A percentile compares a stretch with the other conserved stretches of the same genome.
These are phyloP conservation scores for Pythium aphanidermatum DNA, from an alignment of 352 stramenopile genomes.

Conservation along the genomic window DNA sequence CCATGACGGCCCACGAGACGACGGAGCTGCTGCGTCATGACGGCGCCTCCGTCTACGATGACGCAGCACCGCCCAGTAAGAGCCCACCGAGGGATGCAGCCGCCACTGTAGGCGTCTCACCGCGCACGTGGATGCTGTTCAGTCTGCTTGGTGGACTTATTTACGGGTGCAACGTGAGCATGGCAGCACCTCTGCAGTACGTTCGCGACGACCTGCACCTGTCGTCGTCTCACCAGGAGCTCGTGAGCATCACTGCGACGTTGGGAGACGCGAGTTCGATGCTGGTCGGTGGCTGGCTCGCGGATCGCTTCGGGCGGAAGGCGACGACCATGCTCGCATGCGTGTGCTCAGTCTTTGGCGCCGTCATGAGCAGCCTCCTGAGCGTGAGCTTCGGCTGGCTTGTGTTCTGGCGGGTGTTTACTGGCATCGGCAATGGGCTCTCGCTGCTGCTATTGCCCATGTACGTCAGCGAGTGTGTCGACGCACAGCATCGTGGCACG, in stretches of 20 bases:
- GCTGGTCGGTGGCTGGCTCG: conserved; percentile 62
- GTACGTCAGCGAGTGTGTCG: conserved; percentile 86
- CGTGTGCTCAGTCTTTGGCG: conserved; percentile 61
- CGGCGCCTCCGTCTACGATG: too few species aligned
- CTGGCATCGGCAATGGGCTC: conserved; percentile 76
- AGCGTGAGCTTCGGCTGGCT: conserved; percentile 57
- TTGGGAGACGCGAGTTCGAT: conserved; percentile 78
- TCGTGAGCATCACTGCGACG: conserved; percentile 71
- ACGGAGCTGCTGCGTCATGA: too few species aligned
- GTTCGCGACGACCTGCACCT: conserved; percentile 66
- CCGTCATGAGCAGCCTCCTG: conserved; percentile 42
- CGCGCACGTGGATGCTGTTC: conserved; percentile 67
- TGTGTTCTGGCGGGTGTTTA: conserved; percentile 61
- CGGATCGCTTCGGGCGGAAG: conserved; percentile 70
- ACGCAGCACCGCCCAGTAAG: too few species aligned
- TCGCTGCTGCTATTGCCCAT: conserved; percentile 84
- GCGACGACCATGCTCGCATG: conserved; percentile 68
- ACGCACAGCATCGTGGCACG: conserved; percentile 46
- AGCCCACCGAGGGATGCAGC: too few species aligned
- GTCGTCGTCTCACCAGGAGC: conserved; percentile 59
- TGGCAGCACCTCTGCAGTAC: conserved; percentile 77
- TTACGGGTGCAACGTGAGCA: conserved; percentile 84
- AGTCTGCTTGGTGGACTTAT: conserved; percentile 80
- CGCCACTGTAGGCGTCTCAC: conserved; percentile 37
- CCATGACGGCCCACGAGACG: too few species aligned